These are phyloP conservation scores for Colletotrichum siamense DNA, from an alignment of 2,329 filamentous ascomycete genomes.

Conservation along the genomic window DNA sequence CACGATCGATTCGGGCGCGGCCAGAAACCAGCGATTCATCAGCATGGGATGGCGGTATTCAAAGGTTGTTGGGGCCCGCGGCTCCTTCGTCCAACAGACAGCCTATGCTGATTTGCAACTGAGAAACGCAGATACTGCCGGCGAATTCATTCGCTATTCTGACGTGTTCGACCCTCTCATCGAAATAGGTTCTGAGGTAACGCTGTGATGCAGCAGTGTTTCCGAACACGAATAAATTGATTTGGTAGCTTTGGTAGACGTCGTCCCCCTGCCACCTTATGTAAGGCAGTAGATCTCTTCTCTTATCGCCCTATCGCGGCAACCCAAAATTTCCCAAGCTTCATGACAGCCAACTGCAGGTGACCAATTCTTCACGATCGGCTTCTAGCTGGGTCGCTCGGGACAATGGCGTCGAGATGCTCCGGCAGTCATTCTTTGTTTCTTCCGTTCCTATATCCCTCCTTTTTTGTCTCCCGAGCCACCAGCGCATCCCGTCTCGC, in stretches of 20 bases:
- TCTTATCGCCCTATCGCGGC: slow-evolving; percentile 2
- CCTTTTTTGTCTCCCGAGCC: slow-evolving; percentile 39
- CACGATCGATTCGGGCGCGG: neutral
- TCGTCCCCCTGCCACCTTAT: slow-evolving; percentile 1
- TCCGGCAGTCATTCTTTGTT: slow-evolving; percentile 39
- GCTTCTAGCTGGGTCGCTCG: neutral
- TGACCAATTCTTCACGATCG: neutral
- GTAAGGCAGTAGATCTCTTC: neutral
- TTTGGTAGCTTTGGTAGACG: neutral
- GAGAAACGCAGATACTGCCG: neutral
- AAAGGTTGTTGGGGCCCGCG: neutral
- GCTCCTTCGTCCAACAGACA: neutral
- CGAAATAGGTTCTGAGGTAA: neutral
- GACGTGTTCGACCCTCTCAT: neutral
- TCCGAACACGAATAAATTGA: neutral
- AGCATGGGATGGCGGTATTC: neutral
- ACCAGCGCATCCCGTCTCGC: slow-evolving; percentile 28
- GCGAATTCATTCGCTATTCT: neutral
- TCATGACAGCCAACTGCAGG: neutral
- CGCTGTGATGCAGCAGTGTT: neutral
- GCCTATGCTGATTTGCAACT: neutral
- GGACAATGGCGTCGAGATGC: slow-evolving; percentile 47
- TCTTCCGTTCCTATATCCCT: slow-evolving; percentile 58
- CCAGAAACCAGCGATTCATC: neutral
- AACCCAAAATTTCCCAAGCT: slow-evolving; percentile 17